Base-by-base conservation (phyloP, 306 rosid genomes). In the Sindora glabra region DNA sequence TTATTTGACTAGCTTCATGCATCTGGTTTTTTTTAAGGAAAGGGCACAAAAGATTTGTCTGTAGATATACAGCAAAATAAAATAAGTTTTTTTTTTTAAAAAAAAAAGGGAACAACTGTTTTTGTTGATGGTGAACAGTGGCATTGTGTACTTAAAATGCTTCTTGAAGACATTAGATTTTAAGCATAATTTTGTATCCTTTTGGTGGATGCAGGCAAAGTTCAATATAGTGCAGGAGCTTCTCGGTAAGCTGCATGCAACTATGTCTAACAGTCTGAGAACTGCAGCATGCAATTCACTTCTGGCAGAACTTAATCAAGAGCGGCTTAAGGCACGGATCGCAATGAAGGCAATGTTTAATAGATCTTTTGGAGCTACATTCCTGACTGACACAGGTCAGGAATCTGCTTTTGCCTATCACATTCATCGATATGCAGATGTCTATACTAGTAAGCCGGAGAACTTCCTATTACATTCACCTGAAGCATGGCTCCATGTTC, bases 381-480 rank as follows among this genome's bases (percentile, higher is more conserved):
- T 92, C 71, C 86, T 83, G 27, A 79, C 92, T 8, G 87, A 84
- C 69, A 85, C 87, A n/a, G 98, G 96, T 42, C 96, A 86, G 73
- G 98, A 88, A 81, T 88, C 98, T 52, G 92, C 96, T 54, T 92
- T 92, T 75, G 95, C 98, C 9, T 86, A 88, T 68, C 86, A 86
- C 70, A 88, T 92, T 56, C 98, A 92, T 70, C 96, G 86, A 70
- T 91, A 91, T 81, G 98, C 98, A 26, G 98, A 91, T 76, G 95
- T 91, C 24, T 91, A 91, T 74, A 91, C 98, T 70, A 91, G 98
- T 62, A 91, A 88, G 74, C 95, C 98, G 14, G 98, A 91, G 80
- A 91, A 91, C 68, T 91, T 91, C 73, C 78, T 85, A 59, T 71
- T 59, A 62, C 77, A 88, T 77, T 86, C 92, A 69, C 81, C 88